Percentiles rank a stretch among this genome's conserved stretches.
phyloP scores from a whole-genome alignment of 1,139 yeast genomes.

The Suhomyces kunorum region DNA sequence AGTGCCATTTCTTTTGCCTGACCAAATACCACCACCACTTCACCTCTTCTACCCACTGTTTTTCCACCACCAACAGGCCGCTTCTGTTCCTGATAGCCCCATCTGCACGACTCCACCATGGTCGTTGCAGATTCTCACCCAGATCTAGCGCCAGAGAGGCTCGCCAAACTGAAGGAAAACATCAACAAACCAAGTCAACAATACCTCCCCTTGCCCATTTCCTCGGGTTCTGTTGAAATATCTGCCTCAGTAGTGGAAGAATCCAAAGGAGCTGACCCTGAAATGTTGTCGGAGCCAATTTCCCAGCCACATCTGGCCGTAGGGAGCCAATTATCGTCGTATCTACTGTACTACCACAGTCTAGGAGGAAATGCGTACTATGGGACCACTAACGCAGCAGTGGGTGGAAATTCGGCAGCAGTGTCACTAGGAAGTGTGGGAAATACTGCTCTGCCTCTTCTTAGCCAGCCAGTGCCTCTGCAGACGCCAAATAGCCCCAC shows the following conservation, averaged over 20 bases:
- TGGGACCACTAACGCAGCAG: background rate
- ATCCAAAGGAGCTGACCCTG: slow-evolving; percentile 1
- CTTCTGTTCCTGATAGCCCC: background rate
- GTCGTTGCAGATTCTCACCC: slow-evolving; percentile 4
- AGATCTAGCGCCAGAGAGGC: background rate
- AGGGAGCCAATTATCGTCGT: slow-evolving; percentile 13
- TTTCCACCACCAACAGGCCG: too few relatives aligned
- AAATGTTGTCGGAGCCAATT: background rate
- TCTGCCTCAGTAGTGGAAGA: slow-evolving; percentile 1
- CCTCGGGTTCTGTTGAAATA: background rate
- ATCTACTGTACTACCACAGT: slow-evolving; percentile 12
- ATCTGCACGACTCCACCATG: background rate
- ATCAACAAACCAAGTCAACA: background rate
- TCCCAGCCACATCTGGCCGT: slow-evolving; percentile 10
- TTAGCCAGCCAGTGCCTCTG: too few relatives aligned
- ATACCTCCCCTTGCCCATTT: background rate
- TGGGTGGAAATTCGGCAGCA: background rate
- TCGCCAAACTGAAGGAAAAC: background rate
- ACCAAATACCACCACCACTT: background rate
- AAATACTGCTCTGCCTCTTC: background rate
- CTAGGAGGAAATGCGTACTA: slow-evolving; percentile 7
- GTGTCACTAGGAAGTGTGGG: background rate
- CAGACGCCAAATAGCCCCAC: background rate
- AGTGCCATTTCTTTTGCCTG: too few relatives aligned
- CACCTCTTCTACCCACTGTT: background rate